These are phyloP conservation scores for Quercus phellos DNA, from an alignment of 331 rosid genomes.

Conservation along the genomic window DNA sequence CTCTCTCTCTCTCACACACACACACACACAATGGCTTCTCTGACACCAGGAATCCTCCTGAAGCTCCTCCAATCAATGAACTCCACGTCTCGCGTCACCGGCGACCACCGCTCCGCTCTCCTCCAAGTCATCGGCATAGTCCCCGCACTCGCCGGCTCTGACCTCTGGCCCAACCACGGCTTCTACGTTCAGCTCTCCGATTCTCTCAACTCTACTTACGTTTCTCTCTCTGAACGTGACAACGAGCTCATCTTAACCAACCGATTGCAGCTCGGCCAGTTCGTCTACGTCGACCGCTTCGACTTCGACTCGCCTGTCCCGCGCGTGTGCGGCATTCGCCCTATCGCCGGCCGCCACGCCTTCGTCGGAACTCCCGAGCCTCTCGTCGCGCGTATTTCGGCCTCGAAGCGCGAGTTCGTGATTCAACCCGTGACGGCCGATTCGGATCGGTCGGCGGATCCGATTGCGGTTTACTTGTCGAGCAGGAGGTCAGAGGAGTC, in stretches of 20 bases:
- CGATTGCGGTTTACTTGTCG: constrained; percentile 52
- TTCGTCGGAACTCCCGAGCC: constrained; percentile 71
- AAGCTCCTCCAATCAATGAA: constrained; percentile 87
- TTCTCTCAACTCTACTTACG: constrained; percentile 88
- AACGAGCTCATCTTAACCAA: constrained; percentile 79
- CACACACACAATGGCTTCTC: constrained; percentile 61
- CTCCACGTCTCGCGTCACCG: constrained; percentile 71
- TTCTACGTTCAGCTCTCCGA: constrained; percentile 92
- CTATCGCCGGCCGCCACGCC: constrained; percentile 73
- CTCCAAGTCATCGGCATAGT: constrained; percentile 90
- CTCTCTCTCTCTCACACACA: neutral
- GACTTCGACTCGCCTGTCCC: constrained; percentile 74
- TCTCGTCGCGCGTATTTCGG: constrained; percentile 49
- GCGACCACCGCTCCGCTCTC: constrained; percentile 95
- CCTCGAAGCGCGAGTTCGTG: constrained; percentile 56
- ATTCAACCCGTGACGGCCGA: constrained; percentile 71
- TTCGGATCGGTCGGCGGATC: constrained; percentile 56
- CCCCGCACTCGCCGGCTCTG: constrained; percentile 80
- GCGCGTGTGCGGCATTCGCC: constrained; percentile 57
- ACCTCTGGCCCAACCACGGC: constrained; percentile 82
- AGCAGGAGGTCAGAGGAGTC: constrained; percentile 25
- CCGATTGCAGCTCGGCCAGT: constrained; percentile 88
- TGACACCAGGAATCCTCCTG: constrained; percentile 73
- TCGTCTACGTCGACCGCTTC: constrained; percentile 76
- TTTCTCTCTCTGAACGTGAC: constrained; percentile 70